Conservation (phyloP, 2,329 filamentous ascomycete genomes). For the Tympanopsis confertula region DNA sequence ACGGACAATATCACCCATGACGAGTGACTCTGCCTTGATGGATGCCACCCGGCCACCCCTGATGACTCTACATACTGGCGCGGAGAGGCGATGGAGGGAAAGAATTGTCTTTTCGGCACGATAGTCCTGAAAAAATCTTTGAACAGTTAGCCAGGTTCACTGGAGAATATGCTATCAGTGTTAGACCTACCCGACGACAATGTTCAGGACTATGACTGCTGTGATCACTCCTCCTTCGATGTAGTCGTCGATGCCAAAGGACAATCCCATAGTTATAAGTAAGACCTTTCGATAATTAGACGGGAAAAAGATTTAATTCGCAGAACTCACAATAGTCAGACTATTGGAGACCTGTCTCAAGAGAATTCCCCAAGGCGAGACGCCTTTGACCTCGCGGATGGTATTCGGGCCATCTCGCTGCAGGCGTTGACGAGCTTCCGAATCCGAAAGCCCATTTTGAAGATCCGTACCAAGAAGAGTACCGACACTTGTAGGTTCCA, state of each 20-base stretch:
- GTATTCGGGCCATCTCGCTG: conserved; percentile 57
- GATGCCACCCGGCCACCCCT: conserved; percentile 37
- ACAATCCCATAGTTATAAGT: conserved; percentile 19
- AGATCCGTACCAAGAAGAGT: too few species aligned
- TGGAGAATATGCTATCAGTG: conserved; percentile 1
- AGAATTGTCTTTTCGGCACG: conserved; percentile 51
- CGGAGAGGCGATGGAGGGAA: conserved; percentile 44
- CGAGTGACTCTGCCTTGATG: conserved; percentile 43
- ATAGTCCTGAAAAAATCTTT: conserved; percentile 46
- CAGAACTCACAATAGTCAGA: conserved; percentile 45
- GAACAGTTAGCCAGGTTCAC: conserved; percentile 6
- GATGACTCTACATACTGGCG: conserved; percentile 46
- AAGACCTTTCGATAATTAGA: not conserved
- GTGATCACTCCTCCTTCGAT: conserved; percentile 52
- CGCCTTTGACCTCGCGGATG: conserved; percentile 59
- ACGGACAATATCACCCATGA: conserved; percentile 54
- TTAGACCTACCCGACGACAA: conserved; percentile 45
- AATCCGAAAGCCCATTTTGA: conserved; percentile 50
- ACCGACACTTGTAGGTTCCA: too few species aligned
- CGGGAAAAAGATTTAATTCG: not conserved
- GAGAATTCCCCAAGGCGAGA: conserved; percentile 66
- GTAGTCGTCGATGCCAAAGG: conserved; percentile 53
- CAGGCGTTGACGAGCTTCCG: conserved; percentile 55
- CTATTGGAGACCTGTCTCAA: conserved; percentile 69
- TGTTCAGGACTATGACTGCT: conserved; percentile 56